These are phyloP conservation scores for Zygnema cylindricum DNA, from an alignment of 139 green algal genomes.

Conservation along the genomic window DNA sequence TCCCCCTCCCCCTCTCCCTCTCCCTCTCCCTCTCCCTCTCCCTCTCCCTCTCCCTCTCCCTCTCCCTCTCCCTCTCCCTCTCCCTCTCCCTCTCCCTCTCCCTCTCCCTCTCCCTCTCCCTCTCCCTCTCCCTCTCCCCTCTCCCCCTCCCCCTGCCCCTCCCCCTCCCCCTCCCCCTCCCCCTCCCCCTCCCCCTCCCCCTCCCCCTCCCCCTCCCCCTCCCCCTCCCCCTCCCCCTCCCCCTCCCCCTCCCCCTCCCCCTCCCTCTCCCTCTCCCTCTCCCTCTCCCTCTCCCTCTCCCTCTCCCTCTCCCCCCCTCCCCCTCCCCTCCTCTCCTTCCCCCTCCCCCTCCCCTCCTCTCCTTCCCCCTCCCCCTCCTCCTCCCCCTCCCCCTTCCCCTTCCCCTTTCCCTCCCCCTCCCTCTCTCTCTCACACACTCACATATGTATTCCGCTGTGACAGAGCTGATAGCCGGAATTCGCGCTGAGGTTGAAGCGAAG, in stretches of 20 bases:
- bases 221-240: not conserved
- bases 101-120: not conserved
- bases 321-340: not conserved
- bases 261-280: not conserved
- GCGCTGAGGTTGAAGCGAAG: not conserved
- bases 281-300: not conserved
- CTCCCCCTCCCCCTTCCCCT: not conserved
- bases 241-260: not conserved
- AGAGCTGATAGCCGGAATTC: slow-evolving; percentile 12
- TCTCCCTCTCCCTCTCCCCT: not conserved
- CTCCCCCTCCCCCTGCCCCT: not conserved
- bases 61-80: not conserved
- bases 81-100: not conserved
- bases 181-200: not conserved
- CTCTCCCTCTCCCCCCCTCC: not conserved
- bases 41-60: not conserved
- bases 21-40: not conserved
- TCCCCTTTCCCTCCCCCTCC: no score
- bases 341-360: slow-evolving; percentile 10
- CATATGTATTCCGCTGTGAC: no score
- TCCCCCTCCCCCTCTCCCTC: not conserved
- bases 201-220: not conserved
- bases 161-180: not conserved
- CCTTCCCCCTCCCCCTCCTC: not conserved
- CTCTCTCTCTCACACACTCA: no score